Conservation (phyloP, 1,139 yeast genomes). For the Candida mesenterica region DNA sequence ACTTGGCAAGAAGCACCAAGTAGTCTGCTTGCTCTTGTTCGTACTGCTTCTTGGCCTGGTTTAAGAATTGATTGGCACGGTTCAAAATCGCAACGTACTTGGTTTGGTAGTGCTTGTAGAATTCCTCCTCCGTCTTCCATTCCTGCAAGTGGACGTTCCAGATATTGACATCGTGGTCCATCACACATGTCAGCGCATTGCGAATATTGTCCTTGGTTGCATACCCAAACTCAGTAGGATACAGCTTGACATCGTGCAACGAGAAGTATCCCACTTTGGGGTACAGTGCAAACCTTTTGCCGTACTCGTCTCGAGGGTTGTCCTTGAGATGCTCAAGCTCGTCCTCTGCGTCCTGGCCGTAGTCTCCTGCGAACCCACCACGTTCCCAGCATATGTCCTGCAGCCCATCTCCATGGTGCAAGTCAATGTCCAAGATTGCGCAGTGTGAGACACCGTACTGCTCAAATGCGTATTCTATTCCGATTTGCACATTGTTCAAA, state of each 20-base stretch:
- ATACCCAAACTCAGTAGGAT: slow-evolving; percentile 78
- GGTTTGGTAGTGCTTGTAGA: slow-evolving; percentile 59
- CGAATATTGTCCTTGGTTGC: slow-evolving; percentile 71
- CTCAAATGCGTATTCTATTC: slow-evolving; percentile 73
- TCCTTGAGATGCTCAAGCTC: slow-evolving; percentile 29
- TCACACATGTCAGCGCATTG: slow-evolving; percentile 76
- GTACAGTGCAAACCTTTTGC: slow-evolving; percentile 50
- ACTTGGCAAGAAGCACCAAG: slow-evolving; percentile 25
- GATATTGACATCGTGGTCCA: slow-evolving; percentile 76
- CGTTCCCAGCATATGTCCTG: slow-evolving; percentile 87
- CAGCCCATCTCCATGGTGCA: slow-evolving; percentile 92
- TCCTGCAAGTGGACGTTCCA: slow-evolving; percentile 84
- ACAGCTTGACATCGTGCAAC: slow-evolving; percentile 81
- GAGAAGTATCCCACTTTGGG: slow-evolving; percentile 83
- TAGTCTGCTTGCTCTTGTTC: slow-evolving; percentile 38
- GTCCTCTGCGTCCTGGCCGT: slow-evolving; percentile 46
- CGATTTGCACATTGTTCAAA: slow-evolving; percentile 79
- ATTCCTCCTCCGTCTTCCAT: slow-evolving; percentile 63
- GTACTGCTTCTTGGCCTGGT: slow-evolving; percentile 46
- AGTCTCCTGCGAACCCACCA: slow-evolving; percentile 59
- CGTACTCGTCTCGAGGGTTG: slow-evolving; percentile 49
- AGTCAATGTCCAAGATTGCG: slow-evolving; percentile 77
- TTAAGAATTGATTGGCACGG: slow-evolving; percentile 68
- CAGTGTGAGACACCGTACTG: slow-evolving; percentile 72
- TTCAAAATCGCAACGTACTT: slow-evolving; percentile 62